Percentiles rank a stretch among this genome's conserved stretches.
These are phyloP conservation scores for Cryptomeria japonica DNA, from an alignment of 75 land plant species.

Conservation along the genomic window DNA sequence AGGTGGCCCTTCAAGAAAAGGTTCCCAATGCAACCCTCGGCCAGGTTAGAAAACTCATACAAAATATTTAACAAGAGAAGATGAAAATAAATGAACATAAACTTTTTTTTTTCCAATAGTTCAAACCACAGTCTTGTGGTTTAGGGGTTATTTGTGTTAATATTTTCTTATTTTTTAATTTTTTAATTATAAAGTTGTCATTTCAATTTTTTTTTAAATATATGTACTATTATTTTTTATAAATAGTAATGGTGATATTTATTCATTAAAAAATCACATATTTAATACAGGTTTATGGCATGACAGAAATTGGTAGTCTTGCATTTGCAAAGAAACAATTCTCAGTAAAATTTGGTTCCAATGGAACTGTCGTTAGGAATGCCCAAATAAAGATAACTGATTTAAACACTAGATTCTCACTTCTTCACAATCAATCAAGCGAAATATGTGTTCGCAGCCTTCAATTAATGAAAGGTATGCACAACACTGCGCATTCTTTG, in stretches of 20 bases:
- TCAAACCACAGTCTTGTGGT: too few relatives aligned
- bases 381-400: conserved; percentile 79
- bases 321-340: conserved; percentile 68
- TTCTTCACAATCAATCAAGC: conserved; percentile 59
- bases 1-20: conserved; percentile 50
- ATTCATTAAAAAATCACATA: too few relatives aligned
- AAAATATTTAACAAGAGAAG: too few relatives aligned
- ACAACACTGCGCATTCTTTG: not conserved
- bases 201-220: too few relatives aligned
- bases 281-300: conserved; percentile 68
- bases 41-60: conserved; percentile 35
- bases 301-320: conserved; percentile 81
- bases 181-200: too few relatives aligned
- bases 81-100: too few relatives aligned
- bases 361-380: conserved; percentile 55
- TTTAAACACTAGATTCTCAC: conserved; percentile 67
- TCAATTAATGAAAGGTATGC: conserved; percentile 84
- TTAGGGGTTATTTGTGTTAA: too few relatives aligned
- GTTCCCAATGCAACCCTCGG: conserved; percentile 65
- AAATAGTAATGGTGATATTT: too few relatives aligned
- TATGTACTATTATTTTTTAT: too few relatives aligned
- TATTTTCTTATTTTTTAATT: too few relatives aligned
- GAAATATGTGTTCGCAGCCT: conserved; percentile 81
- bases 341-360: conserved; percentile 57
- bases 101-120: too few relatives aligned